Conservation (phyloP, 1,284 basidiomycete species). For the Irpex sp. region DNA sequence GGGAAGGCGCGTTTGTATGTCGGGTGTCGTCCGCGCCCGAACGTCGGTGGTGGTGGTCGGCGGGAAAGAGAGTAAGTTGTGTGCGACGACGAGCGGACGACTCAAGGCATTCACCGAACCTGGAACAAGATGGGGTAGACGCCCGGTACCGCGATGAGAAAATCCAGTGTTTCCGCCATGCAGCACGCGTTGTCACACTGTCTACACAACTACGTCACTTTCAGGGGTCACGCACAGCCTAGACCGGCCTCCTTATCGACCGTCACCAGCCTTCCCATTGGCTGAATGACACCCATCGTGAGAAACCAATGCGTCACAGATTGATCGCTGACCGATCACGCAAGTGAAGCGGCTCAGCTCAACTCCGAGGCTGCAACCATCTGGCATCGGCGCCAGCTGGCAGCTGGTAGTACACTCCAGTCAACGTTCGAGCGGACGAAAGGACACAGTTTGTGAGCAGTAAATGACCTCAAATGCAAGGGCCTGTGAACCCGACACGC, state of each 20-base stretch:
- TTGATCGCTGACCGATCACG: not conserved
- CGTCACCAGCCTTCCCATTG: not conserved
- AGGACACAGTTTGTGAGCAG: no score
- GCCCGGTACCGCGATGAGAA: not conserved
- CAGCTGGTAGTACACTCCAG: no score
- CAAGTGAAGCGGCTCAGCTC: no score
- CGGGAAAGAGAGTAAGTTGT: not conserved
- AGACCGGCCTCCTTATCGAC: not conserved
- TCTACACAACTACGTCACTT: not conserved
- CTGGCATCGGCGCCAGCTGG: no score
- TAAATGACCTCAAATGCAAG: no score
- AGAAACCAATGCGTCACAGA: not conserved
- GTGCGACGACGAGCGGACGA: not conserved
- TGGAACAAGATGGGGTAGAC: not conserved
- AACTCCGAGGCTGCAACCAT: no score
- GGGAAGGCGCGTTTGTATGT: not conserved
- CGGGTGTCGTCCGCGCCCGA: not conserved
- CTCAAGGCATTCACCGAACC: not conserved
- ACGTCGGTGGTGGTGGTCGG: not conserved
- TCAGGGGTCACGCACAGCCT: not conserved
- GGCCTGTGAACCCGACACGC: no score
- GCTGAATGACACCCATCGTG: not conserved
- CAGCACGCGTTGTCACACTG: not conserved
- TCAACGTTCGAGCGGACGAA: no score
- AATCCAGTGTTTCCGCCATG: not conserved